Percentiles rank a stretch among this genome's conserved stretches.
These are phyloP conservation scores for Citrullus colocynthis DNA, from an alignment of 306 rosid species.

Conservation along the genomic window DNA sequence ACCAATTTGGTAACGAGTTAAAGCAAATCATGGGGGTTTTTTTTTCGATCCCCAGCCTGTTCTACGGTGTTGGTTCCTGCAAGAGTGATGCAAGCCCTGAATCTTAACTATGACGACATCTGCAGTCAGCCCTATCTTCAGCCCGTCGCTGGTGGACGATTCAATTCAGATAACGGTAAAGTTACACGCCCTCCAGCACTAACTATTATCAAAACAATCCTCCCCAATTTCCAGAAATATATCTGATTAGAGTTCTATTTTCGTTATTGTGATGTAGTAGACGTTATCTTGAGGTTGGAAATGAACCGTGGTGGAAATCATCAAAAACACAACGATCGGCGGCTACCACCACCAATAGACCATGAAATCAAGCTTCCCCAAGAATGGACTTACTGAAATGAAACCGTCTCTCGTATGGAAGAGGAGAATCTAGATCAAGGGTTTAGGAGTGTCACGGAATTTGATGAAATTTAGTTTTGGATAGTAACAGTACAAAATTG, in stretches of 20 bases:
- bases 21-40: background rate
- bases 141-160: slow-evolving; percentile 13
- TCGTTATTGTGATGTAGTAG: background rate
- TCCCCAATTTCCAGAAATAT: background rate
- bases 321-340: background rate
- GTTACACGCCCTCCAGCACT: background rate
- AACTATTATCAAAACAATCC: background rate
- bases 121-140: slow-evolving; percentile 22
- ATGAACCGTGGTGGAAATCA: background rate
- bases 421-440: background rate
- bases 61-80: slow-evolving; percentile 37
- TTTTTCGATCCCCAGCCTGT: slow-evolving; percentile 15
- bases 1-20: background rate
- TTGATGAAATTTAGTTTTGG: background rate
- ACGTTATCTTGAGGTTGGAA: background rate
- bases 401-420: background rate
- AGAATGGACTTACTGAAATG: background rate
- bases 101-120: slow-evolving; percentile 20
- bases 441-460: background rate
- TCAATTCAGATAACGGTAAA: slow-evolving; percentile 20
- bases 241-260: background rate
- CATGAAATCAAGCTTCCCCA: background rate
- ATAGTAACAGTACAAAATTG: background rate
- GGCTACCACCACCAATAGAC: background rate
- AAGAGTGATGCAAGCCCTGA: slow-evolving; percentile 35